A percentile compares a stretch with the other conserved stretches of the same genome.
Conservation (phyloP, 495 filamentous ascomycete genomes). For the Penicillium chermesinum region DNA sequence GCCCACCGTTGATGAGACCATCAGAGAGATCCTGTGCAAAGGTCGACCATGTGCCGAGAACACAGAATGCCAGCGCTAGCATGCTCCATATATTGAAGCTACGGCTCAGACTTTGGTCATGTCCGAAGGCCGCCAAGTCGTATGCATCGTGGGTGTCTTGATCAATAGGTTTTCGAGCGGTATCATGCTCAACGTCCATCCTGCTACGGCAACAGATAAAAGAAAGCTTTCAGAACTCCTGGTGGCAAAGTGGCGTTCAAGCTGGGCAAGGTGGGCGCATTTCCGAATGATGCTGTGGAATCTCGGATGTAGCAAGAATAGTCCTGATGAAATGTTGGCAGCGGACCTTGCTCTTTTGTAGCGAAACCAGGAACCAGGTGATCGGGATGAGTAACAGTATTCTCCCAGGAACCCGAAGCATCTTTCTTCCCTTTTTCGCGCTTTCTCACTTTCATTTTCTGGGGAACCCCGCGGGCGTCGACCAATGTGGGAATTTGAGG, state of each 20-base stretch:
- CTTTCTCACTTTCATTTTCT: conserved; percentile 8
- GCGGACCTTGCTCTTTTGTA: not conserved
- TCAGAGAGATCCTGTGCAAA: conserved; percentile 42
- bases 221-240: not conserved
- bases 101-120: conserved; percentile 42
- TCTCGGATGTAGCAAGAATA: not conserved
- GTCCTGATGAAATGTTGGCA: not conserved
- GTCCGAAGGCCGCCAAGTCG: conserved; percentile 47
- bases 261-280: conserved; percentile 6
- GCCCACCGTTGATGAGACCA: conserved; percentile 40
- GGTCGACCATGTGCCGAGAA: conserved; percentile 43
- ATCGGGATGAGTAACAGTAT: not conserved
- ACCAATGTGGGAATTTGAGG: conserved; percentile 13
- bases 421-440: conserved; percentile 5
- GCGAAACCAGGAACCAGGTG: not conserved
- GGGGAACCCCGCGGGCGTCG: conserved; percentile 18
- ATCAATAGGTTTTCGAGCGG: conserved; percentile 28
- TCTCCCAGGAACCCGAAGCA: conserved; percentile 13
- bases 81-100: conserved; percentile 48
- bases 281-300: conserved; percentile 6
- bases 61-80: conserved; percentile 41
- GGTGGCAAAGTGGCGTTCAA: not conserved
- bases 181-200: conserved; percentile 33
- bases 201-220: not conserved
- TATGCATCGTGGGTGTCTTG: conserved; percentile 40